Base-by-base conservation (phyloP, 202 grass and related monocot genomes). In the Elaeis oleifera region DNA sequence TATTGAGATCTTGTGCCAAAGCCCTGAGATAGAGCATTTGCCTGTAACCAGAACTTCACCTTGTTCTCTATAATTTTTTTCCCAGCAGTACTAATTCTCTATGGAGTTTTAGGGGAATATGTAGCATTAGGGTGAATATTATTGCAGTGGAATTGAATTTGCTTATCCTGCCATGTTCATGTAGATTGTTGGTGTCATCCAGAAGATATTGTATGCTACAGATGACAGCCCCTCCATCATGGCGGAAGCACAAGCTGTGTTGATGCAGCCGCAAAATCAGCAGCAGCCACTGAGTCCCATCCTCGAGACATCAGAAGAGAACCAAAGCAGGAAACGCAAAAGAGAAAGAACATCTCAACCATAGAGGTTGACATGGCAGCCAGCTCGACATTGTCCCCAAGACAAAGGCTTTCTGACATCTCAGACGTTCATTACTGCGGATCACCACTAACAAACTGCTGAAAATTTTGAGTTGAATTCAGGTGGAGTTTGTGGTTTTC, bases 1-100 rank as follows among this genome's bases (percentile, higher is more conserved):
- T 44, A 83, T 99, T 2, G 94, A 99, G 69, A 84, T 99, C 28
- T 6, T 99, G 32, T 99, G 85, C 67, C 88, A 99, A 51, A 87
- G 61, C 36, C 77, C 85, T 55, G 85, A 84, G 13, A 79, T 83
- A 14, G 82, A 94, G 63, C 81, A 82, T 1, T 61, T 84, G 8
- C 69, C 88, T 5, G 94, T 99, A 64, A 82, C 88, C 61, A 65
- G 1, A 4, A 29, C 13, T 53, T 54, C 14, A 3, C 20, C 54
- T 56, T 4, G 19, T 44, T 44, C 36, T 44, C 36, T 44, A 2
- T 44, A 13, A 44, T 0, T 44, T 13, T 44, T 44, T 44, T 44
- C 6, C 11, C 36, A 13, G 36, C 36, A 44, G 8, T 44, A 13
- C 13, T 44, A 14, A 2, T 44, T 44, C 36, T 11, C 32, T 36